Base-by-base conservation (phyloP, 2,329 filamentous ascomycete genomes). In the Aspergillus sp. region DNA sequence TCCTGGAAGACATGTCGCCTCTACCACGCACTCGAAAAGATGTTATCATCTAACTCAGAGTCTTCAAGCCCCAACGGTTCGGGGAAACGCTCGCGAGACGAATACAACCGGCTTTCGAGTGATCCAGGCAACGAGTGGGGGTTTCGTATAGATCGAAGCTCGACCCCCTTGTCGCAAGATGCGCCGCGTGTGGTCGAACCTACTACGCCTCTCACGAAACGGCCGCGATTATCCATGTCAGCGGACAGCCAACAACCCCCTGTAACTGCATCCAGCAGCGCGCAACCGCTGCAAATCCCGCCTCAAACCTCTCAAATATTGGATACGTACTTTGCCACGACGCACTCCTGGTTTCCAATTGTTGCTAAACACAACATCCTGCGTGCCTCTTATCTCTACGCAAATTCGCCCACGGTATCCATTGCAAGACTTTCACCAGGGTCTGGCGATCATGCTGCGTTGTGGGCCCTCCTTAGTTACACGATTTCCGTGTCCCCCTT, bases 271-370 rank as follows among this genome's bases (percentile, higher is more conserved):
- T 34, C 53, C 11, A 64, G 34, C 43, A 56, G 54, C 43, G 38
- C 30, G 2, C 64, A 66, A 34, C 49, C 64, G 13, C 68, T 77
- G 43, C 70, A 73, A 43, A 76, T 87, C 11, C 85, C 85, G 13
- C 66, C 76, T 28, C 79, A 83, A 57, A 79, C 83, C 8, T 84
- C 84, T 70, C 77, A 78, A 17, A 73, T 87, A 7, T 73, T 87
- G 41, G 84, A 87, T 67, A 76, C 82, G 11, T 87, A 87, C 66
- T 87, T 87, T 64, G 80, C 84, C 0, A 82, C 82, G 59, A 86
- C 83, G 0, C 84, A 87, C 65, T 81, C 81, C 28, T 88, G 85
- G 85, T 80, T 88, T 31, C 85, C 85, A 0, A 81, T 87, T n/a
- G 78, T 83, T 28, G 82, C 85, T 53, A 86, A 85, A 68, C 83